Conservation (phyloP, 768 basidiomycete species). For the Omphalotus guepiniiformis region DNA sequence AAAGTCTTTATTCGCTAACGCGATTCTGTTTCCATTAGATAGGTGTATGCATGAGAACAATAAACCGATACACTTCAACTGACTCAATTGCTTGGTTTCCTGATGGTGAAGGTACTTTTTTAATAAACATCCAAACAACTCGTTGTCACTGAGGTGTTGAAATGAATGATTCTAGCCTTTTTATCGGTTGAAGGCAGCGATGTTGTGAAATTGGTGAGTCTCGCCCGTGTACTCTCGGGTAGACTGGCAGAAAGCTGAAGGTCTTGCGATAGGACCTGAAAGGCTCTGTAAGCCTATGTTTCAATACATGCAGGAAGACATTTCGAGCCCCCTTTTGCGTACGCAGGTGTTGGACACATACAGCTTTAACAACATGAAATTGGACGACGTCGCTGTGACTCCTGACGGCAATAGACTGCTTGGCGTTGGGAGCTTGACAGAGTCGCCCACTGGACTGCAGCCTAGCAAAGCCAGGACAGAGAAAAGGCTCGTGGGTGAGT, state of each 20-base stretch:
- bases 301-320: background rate
- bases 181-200: slow-evolving; percentile 64
- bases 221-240: background rate
- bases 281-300: slow-evolving; percentile 46
- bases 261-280: slow-evolving; percentile 42
- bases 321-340: background rate
- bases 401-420: slow-evolving; percentile 61
- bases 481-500: slow-evolving; percentile 69
- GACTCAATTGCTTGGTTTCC: slow-evolving; percentile 71
- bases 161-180: slow-evolving; percentile 48
- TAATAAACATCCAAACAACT: background rate
- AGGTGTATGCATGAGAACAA: slow-evolving; percentile 64
- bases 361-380: slow-evolving; percentile 54
- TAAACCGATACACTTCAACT: slow-evolving; percentile 50
- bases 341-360: slow-evolving; percentile 56
- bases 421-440: slow-evolving; percentile 61
- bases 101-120: slow-evolving; percentile 46
- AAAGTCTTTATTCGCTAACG: slow-evolving; percentile 6
- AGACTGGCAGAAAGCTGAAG: slow-evolving; percentile 5
- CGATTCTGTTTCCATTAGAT: slow-evolving; percentile 35
- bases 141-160: too few species aligned
- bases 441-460: slow-evolving; percentile 56
- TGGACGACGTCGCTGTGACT: slow-evolving; percentile 70
- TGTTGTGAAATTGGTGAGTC: slow-evolving; percentile 54
- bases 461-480: slow-evolving; percentile 68